Evolutionary conservation across 768 basidiomycete species (phyloP).

Genomic region (Leccinum barrowsii): DNA sequence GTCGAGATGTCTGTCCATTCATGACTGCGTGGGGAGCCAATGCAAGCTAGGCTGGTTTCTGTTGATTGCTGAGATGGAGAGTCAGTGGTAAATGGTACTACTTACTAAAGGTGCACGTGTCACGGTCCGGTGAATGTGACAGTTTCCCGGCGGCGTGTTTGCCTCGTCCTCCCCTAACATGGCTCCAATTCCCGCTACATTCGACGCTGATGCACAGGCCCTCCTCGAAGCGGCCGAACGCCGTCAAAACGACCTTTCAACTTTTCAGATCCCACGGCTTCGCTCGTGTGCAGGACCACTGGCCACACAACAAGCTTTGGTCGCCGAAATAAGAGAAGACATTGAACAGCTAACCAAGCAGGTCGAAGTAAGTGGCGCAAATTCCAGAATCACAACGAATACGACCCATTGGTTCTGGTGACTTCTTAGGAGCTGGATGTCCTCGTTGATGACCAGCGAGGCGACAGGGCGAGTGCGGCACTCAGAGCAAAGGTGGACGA

Average conservation of each 20-base stretch:
- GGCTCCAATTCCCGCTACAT: slow-evolving; percentile 57
- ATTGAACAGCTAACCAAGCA: slow-evolving; percentile 56
- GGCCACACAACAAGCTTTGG: slow-evolving; percentile 65
- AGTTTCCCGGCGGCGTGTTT: background rate
- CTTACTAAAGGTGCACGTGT: background rate
- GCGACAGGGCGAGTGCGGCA: slow-evolving; percentile 47
- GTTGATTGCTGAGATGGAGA: background rate
- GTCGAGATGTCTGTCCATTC: background rate
- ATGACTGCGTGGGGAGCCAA: background rate
- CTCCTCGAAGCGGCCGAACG: slow-evolving; percentile 53
- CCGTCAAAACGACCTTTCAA: slow-evolving; percentile 56
- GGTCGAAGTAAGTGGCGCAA: slow-evolving; percentile 55
- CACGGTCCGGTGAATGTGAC: background rate
- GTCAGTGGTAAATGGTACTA: no score
- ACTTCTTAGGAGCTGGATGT: slow-evolving; percentile 57
- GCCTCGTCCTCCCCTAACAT: slow-evolving; percentile 32
- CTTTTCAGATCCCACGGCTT: slow-evolving; percentile 75
- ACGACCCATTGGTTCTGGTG: background rate
- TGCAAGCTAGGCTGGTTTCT: background rate
- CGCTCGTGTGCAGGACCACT: slow-evolving; percentile 66
- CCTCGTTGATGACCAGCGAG: slow-evolving; percentile 68
- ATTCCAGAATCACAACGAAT: slow-evolving; percentile 1
- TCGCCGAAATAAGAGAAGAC: slow-evolving; percentile 75
- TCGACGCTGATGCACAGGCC: slow-evolving; percentile 48
- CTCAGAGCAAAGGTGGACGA: slow-evolving; percentile 48